Conservation (phyloP, 805 yeast species). For the Candida stauntonica region DNA sequence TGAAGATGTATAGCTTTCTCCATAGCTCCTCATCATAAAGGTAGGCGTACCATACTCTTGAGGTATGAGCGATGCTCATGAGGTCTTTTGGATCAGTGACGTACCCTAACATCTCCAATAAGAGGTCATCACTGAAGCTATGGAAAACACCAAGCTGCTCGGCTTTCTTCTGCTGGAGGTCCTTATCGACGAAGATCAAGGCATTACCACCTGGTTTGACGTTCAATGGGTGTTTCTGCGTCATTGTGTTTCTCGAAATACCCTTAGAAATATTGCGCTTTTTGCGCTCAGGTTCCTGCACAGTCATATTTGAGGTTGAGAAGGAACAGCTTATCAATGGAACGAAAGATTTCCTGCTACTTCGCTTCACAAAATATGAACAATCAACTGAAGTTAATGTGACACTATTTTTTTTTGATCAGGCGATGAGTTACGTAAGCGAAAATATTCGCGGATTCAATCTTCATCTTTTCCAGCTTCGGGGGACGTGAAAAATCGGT, state of each 20-base stretch:
- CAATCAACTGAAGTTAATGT: background rate
- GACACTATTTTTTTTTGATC: background rate
- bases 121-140: slow-evolving; percentile 56
- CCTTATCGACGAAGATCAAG: slow-evolving; percentile 31
- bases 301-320: slow-evolving; percentile 15
- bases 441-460: background rate
- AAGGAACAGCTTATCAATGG: background rate
- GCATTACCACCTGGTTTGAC: slow-evolving; percentile 75
- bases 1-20: slow-evolving; percentile 53
- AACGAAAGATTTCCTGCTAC: background rate
- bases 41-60: slow-evolving; percentile 68
- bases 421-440: background rate
- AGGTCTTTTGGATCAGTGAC: slow-evolving; percentile 47
- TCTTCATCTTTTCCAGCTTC: background rate
- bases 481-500: background rate
- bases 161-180: slow-evolving; percentile 11
- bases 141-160: slow-evolving; percentile 46
- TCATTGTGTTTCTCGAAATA: slow-evolving; percentile 26
- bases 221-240: slow-evolving; percentile 60
- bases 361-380: too few relatives aligned
- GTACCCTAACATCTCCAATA: slow-evolving; percentile 48
- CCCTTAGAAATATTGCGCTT: slow-evolving; percentile 21
- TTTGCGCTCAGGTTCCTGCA: slow-evolving; percentile 19
- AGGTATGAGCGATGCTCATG: slow-evolving; percentile 48
- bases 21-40: slow-evolving; percentile 76